phyloP scores from a whole-genome alignment of 345 rosid genomes.

The sweet orange (Citrus sinensis) region DNA sequence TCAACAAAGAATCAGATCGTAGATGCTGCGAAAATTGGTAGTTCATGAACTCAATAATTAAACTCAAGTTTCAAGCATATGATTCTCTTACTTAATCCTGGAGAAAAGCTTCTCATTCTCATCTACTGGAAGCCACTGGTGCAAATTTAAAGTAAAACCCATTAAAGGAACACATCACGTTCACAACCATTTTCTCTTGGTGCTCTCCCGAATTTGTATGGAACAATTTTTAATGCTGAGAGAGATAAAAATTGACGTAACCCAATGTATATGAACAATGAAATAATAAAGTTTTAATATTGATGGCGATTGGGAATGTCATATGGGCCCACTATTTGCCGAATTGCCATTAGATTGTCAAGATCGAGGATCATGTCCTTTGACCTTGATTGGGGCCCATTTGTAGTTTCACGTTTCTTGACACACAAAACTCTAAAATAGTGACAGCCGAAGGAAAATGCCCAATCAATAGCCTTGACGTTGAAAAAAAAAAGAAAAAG shows the following conservation, averaged over 20 bases:
- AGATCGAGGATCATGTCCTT: background rate
- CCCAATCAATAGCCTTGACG: too few species aligned
- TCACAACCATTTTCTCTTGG: slow-evolving; percentile 1
- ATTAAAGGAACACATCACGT: background rate
- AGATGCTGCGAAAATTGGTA: background rate
- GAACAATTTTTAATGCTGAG: background rate
- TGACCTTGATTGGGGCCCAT: background rate
- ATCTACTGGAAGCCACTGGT: slow-evolving; percentile 11
- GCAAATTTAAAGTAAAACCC: slow-evolving; percentile 16
- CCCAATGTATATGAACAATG: background rate
- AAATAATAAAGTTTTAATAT: too few species aligned
- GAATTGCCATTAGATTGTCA: background rate
- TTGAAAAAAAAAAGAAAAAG: background rate
- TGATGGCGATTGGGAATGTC: background rate
- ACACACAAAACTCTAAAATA: too few species aligned
- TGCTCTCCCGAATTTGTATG: background rate
- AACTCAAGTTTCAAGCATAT: slow-evolving; percentile 8
- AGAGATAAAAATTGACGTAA: background rate
- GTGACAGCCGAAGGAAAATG: background rate
- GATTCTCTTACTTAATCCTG: slow-evolving; percentile 15
- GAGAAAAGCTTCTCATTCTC: background rate
- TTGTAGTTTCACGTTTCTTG: background rate
- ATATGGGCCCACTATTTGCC: background rate
- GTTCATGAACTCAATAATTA: background rate
- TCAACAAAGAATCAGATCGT: background rate